These are phyloP conservation scores for Flaveria linearis DNA, from an alignment of 129 eudicot species.

Conservation along the genomic window DNA sequence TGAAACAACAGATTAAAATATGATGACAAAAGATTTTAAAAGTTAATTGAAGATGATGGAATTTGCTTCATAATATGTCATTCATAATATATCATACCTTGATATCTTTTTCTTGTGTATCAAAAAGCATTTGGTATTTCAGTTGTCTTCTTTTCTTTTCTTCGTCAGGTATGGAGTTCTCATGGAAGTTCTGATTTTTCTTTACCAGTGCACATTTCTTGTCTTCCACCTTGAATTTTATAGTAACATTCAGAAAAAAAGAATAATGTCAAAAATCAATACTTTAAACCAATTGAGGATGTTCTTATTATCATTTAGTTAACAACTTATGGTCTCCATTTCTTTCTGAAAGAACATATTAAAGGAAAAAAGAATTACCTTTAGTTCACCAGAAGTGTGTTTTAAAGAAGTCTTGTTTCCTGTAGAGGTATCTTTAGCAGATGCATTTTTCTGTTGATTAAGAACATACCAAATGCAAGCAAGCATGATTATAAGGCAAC, in stretches of 20 bases:
- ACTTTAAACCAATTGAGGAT: background rate
- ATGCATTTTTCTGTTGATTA: too few species aligned
- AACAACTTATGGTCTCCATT: background rate
- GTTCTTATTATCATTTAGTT: background rate
- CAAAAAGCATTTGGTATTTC: conserved; percentile 62
- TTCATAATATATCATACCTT: conserved; percentile 42
- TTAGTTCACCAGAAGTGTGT: conserved; percentile 38
- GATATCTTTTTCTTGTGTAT: conserved; percentile 67
- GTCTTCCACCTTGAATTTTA: conserved; percentile 38
- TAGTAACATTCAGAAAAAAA: background rate
- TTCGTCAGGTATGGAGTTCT: conserved; percentile 43
- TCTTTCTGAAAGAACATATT: background rate
- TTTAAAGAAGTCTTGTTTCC: too few species aligned
- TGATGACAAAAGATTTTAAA: background rate
- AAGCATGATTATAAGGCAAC: too few species aligned
- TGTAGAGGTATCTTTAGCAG: too few species aligned
- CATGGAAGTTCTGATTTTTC: conserved; percentile 35
- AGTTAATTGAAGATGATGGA: background rate
- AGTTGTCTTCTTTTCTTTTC: conserved; percentile 45
- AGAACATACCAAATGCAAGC: too few species aligned
- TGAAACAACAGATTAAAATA: conserved; percentile 16
- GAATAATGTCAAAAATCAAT: background rate
- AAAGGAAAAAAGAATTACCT: conserved; percentile 38
- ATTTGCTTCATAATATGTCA: background rate
- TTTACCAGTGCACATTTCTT: conserved; percentile 27